phyloP scores from a whole-genome alignment of 352 stramenopile genomes.

The Phytophthora brassicae region DNA sequence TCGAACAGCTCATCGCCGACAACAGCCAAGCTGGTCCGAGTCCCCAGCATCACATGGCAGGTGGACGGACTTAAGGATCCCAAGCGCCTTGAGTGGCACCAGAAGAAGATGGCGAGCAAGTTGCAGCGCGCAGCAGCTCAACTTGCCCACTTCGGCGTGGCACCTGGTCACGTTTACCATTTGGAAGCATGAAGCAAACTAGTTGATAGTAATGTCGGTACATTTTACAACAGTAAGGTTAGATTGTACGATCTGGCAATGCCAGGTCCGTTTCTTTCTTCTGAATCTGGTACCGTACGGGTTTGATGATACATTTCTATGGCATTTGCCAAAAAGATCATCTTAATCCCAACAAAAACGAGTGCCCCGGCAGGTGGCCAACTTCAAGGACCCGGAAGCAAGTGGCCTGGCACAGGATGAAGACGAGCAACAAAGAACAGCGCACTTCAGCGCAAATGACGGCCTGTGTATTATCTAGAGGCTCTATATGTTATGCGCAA shows the following conservation, averaged over 20 bases:
- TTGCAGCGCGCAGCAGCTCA: constrained; percentile 79
- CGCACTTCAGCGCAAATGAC: constrained; percentile 76
- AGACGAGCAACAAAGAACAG: constrained; percentile 93
- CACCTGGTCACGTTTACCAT: constrained; percentile 48
- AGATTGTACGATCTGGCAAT: no score
- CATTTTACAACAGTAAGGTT: no score
- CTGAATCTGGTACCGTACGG: no score
- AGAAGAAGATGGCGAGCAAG: constrained; percentile 96
- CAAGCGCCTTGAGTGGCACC: constrained; percentile 89
- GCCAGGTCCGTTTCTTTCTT: no score
- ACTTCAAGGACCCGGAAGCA: constrained; percentile 65
- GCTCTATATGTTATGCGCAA: no score
- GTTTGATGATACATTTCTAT: no score
- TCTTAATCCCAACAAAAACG: constrained; percentile 65
- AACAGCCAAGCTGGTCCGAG: constrained; percentile 81
- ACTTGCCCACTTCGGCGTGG: constrained; percentile 56
- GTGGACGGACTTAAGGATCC: constrained; percentile 63
- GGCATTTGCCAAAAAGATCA: constrained; percentile 79
- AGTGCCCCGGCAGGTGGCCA: constrained; percentile 77
- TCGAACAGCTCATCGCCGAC: constrained; percentile 32
- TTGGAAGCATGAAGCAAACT: constrained; percentile 26
- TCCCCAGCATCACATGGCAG: constrained; percentile 84
- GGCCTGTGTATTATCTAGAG: constrained; percentile 46
- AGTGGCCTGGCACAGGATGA: constrained; percentile 89
- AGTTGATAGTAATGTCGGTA: no score